Evolutionary conservation across 768 basidiomycete species (phyloP).

Genomic region (Naganishia antarctica): DNA sequence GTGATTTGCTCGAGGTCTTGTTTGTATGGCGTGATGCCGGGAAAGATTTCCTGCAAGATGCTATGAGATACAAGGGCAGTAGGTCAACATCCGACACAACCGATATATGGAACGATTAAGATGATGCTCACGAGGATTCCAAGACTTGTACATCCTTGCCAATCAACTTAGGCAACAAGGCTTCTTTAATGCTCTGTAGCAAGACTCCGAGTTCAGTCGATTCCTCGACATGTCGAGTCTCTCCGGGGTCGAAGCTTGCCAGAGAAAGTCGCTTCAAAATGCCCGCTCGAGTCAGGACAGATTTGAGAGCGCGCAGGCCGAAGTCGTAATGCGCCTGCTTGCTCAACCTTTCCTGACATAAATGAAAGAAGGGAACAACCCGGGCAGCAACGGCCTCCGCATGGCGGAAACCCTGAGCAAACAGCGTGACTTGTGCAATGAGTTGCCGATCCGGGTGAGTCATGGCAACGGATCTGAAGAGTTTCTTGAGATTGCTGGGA

Average conservation of each 20-base stretch:
- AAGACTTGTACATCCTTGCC: conserved; percentile 72
- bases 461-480: conserved; percentile 99
- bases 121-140: not conserved
- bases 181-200: conserved; percentile 97
- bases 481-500: conserved; percentile 53
- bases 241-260: conserved; percentile 37
- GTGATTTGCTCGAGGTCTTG: conserved; percentile 80
- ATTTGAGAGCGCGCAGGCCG: conserved; percentile 92
- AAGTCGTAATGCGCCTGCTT: conserved; percentile 99
- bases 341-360: conserved; percentile 94
- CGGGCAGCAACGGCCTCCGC: conserved; percentile 97
- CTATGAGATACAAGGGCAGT: conserved; percentile 53
- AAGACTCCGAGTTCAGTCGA: conserved; percentile 92
- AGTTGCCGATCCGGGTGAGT: conserved; percentile 95
- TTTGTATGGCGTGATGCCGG: conserved; percentile 83
- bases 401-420: conserved; percentile 98
- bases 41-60: conserved; percentile 92
- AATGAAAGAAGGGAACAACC: conserved; percentile 98
- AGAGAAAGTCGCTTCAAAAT: conserved; percentile 77
- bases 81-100: not conserved
- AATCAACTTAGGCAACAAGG: conserved; percentile 95
- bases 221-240: conserved; percentile 54
- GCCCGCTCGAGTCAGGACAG: conserved; percentile 93
- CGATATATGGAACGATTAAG: no score
- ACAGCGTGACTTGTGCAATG: conserved; percentile 98